phyloP scores from a whole-genome alignment of 2,329 filamentous ascomycete species.

The Neofusicoccum laricinum region DNA sequence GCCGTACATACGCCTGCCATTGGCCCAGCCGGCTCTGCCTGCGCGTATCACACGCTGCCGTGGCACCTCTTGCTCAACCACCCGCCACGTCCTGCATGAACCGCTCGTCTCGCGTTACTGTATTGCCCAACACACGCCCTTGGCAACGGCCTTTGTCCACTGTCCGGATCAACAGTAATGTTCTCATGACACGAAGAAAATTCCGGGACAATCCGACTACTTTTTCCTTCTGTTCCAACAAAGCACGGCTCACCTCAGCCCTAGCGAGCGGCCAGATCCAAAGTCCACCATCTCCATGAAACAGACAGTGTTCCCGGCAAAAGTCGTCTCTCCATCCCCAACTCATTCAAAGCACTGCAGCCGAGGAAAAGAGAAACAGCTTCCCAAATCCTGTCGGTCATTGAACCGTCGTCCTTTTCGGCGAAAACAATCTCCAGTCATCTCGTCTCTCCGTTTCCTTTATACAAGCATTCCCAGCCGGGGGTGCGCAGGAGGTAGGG shows the following conservation, averaged over 20 bases:
- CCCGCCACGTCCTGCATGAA: background rate
- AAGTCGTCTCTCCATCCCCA: background rate
- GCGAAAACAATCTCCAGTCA: background rate
- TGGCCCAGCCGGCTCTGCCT: background rate
- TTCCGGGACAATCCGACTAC: background rate
- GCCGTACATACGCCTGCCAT: background rate
- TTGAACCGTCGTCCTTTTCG: background rate
- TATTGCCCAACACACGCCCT: background rate
- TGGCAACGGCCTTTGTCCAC: background rate
- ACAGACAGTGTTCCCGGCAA: background rate
- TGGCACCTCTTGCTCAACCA: slow-evolving; percentile 6
- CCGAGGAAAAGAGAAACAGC: background rate
- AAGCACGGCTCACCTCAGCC: slow-evolving; percentile 6
- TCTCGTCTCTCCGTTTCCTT: background rate
- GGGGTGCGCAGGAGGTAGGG: background rate
- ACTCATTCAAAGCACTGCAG: background rate
- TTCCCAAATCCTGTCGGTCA: background rate
- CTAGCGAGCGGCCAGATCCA: background rate
- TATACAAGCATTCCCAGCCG: background rate
- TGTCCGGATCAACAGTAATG: background rate
- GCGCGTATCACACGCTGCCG: background rate
- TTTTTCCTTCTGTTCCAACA: background rate
- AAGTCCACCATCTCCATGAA: background rate
- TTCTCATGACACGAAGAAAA: slow-evolving; percentile 1
- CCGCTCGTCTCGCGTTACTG: background rate